A percentile compares a stretch with the other conserved stretches of the same genome.
Evolutionary conservation across 169 alveolate species (phyloP).

Genomic region (Eimeria sp.): DNA sequence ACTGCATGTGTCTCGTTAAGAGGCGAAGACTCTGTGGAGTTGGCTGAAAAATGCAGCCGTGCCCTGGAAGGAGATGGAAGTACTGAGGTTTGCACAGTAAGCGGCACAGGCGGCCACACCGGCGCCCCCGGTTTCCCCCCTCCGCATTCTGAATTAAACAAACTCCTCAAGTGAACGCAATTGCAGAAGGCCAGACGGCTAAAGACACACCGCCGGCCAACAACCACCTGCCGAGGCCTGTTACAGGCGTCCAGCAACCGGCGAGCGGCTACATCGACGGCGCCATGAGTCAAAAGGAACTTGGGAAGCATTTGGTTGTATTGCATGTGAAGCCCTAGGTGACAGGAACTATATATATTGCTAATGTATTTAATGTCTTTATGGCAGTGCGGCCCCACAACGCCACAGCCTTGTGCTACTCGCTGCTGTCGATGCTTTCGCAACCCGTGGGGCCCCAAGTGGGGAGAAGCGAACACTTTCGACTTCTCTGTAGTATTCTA

Average conservation of each 20-base stretch:
- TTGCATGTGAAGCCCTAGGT: neutral
- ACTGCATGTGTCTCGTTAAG: neutral
- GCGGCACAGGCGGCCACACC: neutral
- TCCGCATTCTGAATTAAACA: neutral
- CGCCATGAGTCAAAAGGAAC: neutral
- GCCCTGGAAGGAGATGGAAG: neutral
- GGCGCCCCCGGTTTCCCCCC: neutral
- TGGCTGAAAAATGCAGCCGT: neutral
- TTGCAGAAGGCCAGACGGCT: neutral
- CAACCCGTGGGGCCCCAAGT: neutral
- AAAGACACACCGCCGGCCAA: neutral
- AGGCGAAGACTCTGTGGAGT: neutral
- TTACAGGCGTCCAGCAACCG: neutral
- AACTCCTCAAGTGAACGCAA: too few species aligned
- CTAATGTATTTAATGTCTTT: neutral
- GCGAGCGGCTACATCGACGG: neutral
- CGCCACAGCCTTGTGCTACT: neutral
- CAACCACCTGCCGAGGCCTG: too few species aligned
- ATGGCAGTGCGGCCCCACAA: neutral
- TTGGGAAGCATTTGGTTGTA: neutral
- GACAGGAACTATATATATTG: neutral
- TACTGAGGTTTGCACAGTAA: neutral
- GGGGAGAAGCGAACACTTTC: neutral
- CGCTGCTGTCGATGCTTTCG: neutral
- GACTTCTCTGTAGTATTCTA: neutral